A percentile compares a stretch with the other conserved stretches of the same genome.
phyloP scores from a whole-genome alignment of 345 rosid genomes.

The Durio zibethinus region DNA sequence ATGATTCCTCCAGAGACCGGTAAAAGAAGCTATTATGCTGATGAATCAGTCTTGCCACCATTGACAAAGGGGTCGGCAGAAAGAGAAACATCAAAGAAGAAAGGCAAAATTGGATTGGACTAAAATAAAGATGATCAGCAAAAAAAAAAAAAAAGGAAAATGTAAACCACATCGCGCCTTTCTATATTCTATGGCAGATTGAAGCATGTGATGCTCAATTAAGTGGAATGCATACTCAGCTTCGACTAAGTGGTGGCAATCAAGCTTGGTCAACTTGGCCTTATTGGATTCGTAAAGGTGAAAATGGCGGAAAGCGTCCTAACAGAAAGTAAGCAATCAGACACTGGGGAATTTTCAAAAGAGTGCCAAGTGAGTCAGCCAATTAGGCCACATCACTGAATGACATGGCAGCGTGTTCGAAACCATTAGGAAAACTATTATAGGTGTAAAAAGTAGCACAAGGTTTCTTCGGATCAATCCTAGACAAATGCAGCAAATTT shows the following conservation, averaged over 20 bases:
- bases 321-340: slow-evolving; percentile 14
- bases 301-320: slow-evolving; percentile 10
- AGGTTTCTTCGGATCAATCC: slow-evolving; percentile 11
- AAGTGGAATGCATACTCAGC: slow-evolving; percentile 62
- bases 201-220: slow-evolving; percentile 44
- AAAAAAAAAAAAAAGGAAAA: neutral
- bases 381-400: slow-evolving; percentile 27
- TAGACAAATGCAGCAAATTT: neutral
- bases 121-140: slow-evolving; percentile 15
- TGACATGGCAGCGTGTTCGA: slow-evolving; percentile 17
- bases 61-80: slow-evolving; percentile 37
- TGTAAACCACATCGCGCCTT: slow-evolving; percentile 18
- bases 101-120: slow-evolving; percentile 29
- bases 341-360: slow-evolving; percentile 19
- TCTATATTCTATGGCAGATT: slow-evolving; percentile 27
- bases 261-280: slow-evolving; percentile 44
- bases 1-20: slow-evolving; percentile 27
- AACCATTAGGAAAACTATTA: slow-evolving; percentile 9
- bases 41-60: slow-evolving; percentile 38
- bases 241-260: slow-evolving; percentile 36
- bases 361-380: slow-evolving; percentile 41
- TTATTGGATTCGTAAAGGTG: slow-evolving; percentile 23
- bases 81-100: slow-evolving; percentile 30
- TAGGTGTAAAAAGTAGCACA: neutral
- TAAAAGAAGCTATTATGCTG: slow-evolving; percentile 21